Base-by-base conservation (phyloP, 2,329 filamentous ascomycete genomes). In the Aureobasidium sp. region DNA sequence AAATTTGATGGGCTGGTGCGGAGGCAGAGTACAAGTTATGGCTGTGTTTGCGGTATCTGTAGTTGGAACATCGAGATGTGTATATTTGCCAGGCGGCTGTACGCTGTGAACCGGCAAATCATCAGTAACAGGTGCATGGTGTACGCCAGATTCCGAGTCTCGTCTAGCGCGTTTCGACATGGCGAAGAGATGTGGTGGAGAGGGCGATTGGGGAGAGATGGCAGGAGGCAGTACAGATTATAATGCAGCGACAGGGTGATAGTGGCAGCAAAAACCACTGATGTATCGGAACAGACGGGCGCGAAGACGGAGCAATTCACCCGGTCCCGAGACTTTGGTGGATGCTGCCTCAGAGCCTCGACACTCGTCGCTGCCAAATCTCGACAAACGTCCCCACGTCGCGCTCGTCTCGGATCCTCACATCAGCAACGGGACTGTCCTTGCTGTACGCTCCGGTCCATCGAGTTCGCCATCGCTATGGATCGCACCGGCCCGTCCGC, bases 1-100 rank as follows among this genome's bases (percentile, higher is more conserved):
- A 74, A 99, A 97, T 5, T 80, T 78, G 60, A 94, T 70, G 1
- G 85, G 79, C 63, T 87, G 81, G 75, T 97, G 92, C 50, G 90
- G 90, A 59, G 92, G 90, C 27, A 97, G 79, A 25, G 83, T 85
- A 77, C 93, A 97, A 74, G 80, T 84, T 84, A 97, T 96, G 62
- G 82, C 76, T 60, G 27, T n/a, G 5, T 27, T 29, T 62, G 39
- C 2, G 11, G 7, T 42, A 21, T 73, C 65, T 70, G 68, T 44
- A 48, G 66, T 66, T 25, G 66, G 65, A 21, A 68, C 62, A 29
- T 89, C 86, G 64, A 90, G 75, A 66, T 86, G 83, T 64, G 75
- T 70, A 63, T 78, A 76, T 65, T 80, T 81, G 63, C 72, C 54
- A 6, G 61, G 54, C 9, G 47, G 61, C 10, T 47, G 52, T 25